Percentiles rank a stretch among this genome's conserved stretches.
These are phyloP conservation scores for Calocera cornea DNA, from an alignment of 768 basidiomycete genomes.

Conservation along the genomic window DNA sequence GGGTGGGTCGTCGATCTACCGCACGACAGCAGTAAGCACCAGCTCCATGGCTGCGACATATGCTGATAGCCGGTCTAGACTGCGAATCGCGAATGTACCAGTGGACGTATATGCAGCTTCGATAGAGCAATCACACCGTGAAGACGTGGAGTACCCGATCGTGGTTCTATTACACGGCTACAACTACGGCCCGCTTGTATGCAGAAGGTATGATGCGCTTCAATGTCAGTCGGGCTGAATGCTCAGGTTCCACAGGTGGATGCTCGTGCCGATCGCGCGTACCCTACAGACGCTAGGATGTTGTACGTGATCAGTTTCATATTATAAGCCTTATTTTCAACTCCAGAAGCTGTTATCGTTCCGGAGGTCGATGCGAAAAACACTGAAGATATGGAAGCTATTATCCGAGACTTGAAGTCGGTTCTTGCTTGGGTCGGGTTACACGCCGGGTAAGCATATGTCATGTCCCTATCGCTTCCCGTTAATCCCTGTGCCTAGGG, in stretches of 20 bases:
- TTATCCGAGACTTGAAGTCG: not conserved
- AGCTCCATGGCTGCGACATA: not conserved
- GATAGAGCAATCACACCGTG: not conserved
- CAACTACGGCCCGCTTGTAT: not conserved
- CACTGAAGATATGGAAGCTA: not conserved
- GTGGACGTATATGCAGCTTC: not conserved
- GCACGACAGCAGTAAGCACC: not conserved
- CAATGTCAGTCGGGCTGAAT: not conserved
- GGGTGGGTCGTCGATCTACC: not conserved
- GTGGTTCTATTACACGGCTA: not conserved
- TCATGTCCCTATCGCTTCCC: not conserved
- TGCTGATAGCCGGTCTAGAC: not conserved
- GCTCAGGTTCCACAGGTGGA: not conserved
- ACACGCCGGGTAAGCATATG: not conserved
- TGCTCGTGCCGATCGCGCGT: not conserved
- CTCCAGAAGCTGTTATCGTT: not conserved
- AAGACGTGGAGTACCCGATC: not conserved
- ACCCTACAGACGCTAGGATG: not conserved
- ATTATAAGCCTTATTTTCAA: not conserved
- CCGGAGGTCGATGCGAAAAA: not conserved
- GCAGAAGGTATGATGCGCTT: not conserved
- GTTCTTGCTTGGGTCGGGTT: not conserved
- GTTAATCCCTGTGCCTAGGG: not conserved
- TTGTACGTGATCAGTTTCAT: not conserved
- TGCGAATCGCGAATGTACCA: not conserved